phyloP scores from a whole-genome alignment of 495 filamentous ascomycete genomes.

The Daldinia grandis region DNA sequence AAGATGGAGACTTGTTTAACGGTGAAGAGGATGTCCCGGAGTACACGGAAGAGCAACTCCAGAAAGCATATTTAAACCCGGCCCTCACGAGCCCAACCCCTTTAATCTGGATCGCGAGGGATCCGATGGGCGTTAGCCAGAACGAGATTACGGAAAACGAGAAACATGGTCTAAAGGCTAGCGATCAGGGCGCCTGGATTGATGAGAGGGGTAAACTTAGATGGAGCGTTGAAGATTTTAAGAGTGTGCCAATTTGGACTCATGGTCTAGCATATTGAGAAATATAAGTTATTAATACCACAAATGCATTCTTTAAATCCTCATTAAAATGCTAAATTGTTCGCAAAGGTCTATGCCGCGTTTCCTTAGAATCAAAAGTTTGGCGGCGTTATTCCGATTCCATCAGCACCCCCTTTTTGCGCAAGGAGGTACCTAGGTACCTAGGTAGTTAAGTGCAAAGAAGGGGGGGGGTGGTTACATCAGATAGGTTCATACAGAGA shows the following conservation, averaged over 20 bases:
- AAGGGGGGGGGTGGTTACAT: neutral
- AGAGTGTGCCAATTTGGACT: conserved; percentile 72
- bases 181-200: conserved; percentile 71
- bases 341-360: too few species aligned
- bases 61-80: conserved; percentile 71
- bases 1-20: conserved; percentile 53
- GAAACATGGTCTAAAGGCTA: conserved; percentile 49
- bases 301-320: neutral
- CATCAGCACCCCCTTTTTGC: neutral
- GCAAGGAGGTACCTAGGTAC: neutral
- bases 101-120: conserved; percentile 73
- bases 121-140: conserved; percentile 68
- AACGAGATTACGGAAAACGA: conserved; percentile 62
- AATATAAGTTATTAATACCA: too few species aligned
- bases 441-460: neutral
- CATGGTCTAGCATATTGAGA: conserved; percentile 55
- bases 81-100: conserved; percentile 68
- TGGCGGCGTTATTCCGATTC: neutral
- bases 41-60: conserved; percentile 64
- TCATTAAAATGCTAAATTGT: too few species aligned
- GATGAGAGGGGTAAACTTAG: conserved; percentile 66
- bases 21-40: conserved; percentile 60
- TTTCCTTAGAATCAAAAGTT: too few species aligned
- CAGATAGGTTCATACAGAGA: too few species aligned
- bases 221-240: conserved; percentile 57